Conservation (phyloP, 805 yeast species). For the Komagataella kurtzmanii region DNA sequence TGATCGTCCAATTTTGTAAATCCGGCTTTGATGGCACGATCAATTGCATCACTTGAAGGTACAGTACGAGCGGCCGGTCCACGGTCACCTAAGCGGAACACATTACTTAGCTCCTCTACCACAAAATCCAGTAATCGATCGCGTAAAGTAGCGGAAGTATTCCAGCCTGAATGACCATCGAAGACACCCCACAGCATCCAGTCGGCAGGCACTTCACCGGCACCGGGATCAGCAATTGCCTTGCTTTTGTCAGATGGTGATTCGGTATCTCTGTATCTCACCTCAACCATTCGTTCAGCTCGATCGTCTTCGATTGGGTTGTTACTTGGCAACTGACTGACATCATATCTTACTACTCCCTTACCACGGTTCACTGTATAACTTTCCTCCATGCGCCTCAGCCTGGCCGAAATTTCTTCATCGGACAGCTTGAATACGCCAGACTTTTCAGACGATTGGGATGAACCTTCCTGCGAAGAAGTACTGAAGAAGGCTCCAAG, state of each 20-base stretch:
- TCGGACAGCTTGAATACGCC: constrained; percentile 47
- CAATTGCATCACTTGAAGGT: constrained; percentile 62
- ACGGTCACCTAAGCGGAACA: constrained; percentile 41
- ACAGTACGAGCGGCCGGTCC: constrained; percentile 31
- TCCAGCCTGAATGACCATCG: constrained; percentile 97
- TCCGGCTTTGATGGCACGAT: constrained; percentile 69
- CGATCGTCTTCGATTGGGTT: constrained; percentile 92
- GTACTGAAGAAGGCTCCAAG: constrained; percentile 20
- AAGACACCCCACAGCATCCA: constrained; percentile 93
- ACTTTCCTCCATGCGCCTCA: constrained; percentile 70
- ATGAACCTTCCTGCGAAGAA: constrained; percentile 27
- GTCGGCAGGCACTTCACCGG: constrained; percentile 31
- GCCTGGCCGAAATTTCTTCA: constrained; percentile 54
- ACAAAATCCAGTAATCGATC: constrained; percentile 69
- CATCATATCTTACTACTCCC: constrained; percentile 82
- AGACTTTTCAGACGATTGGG: constrained; percentile 28
- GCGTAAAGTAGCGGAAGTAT: constrained; percentile 75
- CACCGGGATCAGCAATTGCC: neutral
- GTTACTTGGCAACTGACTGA: constrained; percentile 81
- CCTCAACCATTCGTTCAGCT: constrained; percentile 67
- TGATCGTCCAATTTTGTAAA: constrained; percentile 78
- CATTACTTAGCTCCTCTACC: constrained; percentile 59
- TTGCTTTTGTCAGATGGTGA: constrained; percentile 23
- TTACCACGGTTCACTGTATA: constrained; percentile 70
- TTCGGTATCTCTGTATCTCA: constrained; percentile 51